Conservation (phyloP, 2,329 filamentous ascomycete species). For the Thielaviopsis euricoi region DNA sequence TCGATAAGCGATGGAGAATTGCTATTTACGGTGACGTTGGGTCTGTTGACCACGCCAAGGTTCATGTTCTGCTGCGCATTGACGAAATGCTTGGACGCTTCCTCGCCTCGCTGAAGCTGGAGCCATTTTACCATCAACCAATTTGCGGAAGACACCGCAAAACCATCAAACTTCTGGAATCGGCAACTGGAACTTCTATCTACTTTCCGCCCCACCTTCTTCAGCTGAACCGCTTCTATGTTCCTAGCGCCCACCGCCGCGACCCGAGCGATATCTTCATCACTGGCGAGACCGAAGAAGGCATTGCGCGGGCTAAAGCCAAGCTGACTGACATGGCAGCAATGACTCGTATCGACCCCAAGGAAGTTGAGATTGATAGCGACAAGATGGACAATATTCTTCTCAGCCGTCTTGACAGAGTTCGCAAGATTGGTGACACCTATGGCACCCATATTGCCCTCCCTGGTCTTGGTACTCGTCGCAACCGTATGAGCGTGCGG, state of each 20-base stretch:
- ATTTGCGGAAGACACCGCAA: conserved; percentile 87
- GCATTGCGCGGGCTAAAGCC: conserved; percentile 76
- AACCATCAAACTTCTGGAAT: conserved; percentile 97
- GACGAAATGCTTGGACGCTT: conserved; percentile 68
- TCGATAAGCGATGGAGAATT: conserved; percentile 80
- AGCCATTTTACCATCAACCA: conserved; percentile 76
- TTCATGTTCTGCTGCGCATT: conserved; percentile 88
- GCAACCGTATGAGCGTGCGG: conserved; percentile 74
- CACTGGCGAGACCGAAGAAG: conserved; percentile 71
- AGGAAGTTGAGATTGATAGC: conserved; percentile 77
- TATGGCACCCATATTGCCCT: conserved; percentile 94
- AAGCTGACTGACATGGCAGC: conserved; percentile 75
- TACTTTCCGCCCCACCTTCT: conserved; percentile 96
- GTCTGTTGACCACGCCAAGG: conserved; percentile 93
- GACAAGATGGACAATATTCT: conserved; percentile 93
- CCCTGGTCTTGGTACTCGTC: conserved; percentile 71
- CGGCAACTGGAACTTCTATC: conserved; percentile 85
- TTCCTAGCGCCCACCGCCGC: conserved; percentile 62
- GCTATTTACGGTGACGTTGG: conserved; percentile 92
- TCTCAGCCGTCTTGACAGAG: conserved; percentile 81
- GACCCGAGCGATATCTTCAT: conserved; percentile 88
- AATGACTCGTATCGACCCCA: conserved; percentile 70
- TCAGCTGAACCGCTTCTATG: conserved; percentile 77
- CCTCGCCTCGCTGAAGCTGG: conserved; percentile 67
- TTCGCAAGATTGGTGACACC: conserved; percentile 91